phyloP scores from a whole-genome alignment of 1,284 basidiomycete species.

The Ustilago tritici region DNA sequence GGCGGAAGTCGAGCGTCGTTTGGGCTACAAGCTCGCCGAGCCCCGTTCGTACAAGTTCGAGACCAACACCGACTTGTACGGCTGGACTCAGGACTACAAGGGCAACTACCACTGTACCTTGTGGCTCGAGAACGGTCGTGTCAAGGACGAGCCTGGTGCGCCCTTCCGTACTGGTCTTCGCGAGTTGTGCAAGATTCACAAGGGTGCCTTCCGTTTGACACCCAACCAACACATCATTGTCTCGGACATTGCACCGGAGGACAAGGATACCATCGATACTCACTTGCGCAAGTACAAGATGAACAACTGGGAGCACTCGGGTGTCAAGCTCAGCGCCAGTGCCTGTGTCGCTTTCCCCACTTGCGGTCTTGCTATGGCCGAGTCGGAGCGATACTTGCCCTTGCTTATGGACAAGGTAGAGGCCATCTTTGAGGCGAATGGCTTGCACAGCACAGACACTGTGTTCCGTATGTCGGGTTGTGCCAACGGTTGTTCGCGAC shows the following conservation, averaged over 20 bases:
- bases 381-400: slow-evolving; percentile 94
- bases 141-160: slow-evolving; percentile 88
- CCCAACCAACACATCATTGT: slow-evolving; percentile 94
- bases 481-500: slow-evolving; percentile 73
- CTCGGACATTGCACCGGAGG: slow-evolving; percentile 78
- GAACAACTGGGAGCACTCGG: slow-evolving; percentile 86
- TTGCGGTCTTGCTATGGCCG: slow-evolving; percentile 91
- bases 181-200: slow-evolving; percentile 93
- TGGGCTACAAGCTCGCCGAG: slow-evolving; percentile 80
- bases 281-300: slow-evolving; percentile 88
- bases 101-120: slow-evolving; percentile 91
- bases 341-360: slow-evolving; percentile 98
- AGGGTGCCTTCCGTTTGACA: slow-evolving; percentile 86
- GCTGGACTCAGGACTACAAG: slow-evolving; percentile 88
- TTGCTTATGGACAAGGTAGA: slow-evolving; percentile 94
- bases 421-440: slow-evolving; percentile 90
- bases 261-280: slow-evolving; percentile 80
- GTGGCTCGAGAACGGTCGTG: slow-evolving; percentile 97
- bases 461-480: slow-evolving; percentile 88
- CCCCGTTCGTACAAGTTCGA: slow-evolving; percentile 85
- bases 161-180: slow-evolving; percentile 93
- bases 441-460: slow-evolving; percentile 90
- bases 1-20: slow-evolving; percentile 86
- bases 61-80: slow-evolving; percentile 91
- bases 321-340: slow-evolving; percentile 76